A percentile compares a stretch with the other conserved stretches of the same genome.
Evolutionary conservation across 345 rosid genomes (phyloP).

Genomic region (Eucalyptus cladocalyx): DNA sequence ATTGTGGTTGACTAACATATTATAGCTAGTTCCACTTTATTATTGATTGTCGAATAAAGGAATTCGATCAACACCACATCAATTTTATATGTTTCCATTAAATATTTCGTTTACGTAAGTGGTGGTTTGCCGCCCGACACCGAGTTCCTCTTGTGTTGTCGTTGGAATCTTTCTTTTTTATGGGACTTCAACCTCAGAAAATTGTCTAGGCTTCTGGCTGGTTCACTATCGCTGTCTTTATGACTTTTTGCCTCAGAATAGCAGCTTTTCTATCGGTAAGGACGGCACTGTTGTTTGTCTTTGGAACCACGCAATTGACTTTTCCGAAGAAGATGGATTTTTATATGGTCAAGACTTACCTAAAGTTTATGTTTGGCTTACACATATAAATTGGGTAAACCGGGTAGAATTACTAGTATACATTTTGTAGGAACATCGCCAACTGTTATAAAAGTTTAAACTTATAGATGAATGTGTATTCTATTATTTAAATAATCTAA

Average conservation of each 20-base stretch:
- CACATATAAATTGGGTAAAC: background rate
- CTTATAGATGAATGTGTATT: fast-evolving
- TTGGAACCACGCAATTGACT: background rate
- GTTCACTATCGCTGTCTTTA: background rate
- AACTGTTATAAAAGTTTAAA: fast-evolving
- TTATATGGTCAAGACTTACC: background rate
- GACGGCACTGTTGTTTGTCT: background rate
- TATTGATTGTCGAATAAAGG: background rate
- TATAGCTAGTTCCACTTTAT: background rate
- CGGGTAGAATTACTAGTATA: background rate
- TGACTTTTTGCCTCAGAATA: background rate
- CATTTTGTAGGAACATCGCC: fast-evolving
- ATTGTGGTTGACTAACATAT: background rate
- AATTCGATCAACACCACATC: background rate
- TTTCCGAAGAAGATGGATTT: background rate
- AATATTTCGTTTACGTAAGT: background rate
- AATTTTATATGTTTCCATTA: background rate
- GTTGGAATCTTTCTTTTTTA: background rate
- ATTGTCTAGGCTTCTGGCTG: background rate
- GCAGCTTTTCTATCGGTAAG: background rate
- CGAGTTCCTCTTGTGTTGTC: background rate
- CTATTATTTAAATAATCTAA: too few species aligned
- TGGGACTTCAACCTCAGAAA: background rate
- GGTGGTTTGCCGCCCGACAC: background rate
- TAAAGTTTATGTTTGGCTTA: background rate